Evolutionary conservation across 257 asterid genomes (phyloP), one percentile per base, ranked within the genome.

Genomic region (Thymus quinquecostatus): DNA sequence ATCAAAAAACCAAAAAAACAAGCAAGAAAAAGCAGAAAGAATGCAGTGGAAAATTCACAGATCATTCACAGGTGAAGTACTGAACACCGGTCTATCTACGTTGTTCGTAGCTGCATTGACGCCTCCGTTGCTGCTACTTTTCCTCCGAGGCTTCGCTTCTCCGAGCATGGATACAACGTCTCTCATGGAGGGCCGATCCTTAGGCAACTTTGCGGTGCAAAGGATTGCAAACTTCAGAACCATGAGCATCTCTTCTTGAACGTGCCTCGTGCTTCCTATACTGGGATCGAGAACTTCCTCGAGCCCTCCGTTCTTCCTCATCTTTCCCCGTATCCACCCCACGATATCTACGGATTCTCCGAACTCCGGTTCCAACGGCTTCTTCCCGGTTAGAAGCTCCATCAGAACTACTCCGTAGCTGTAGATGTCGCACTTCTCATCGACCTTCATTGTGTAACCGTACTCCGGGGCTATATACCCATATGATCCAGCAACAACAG

Each of bases 391-490:
- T 29, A 87, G 60, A 21, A 87, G 82, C 32, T 87, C 90, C 83
- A 87, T 77, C 6, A 87, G 81, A 4, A 85, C 85, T 10, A 87
- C 93, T 4, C 93, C 93, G 1, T 71, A 87, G 70, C 90, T 87
- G 71, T 87, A 87, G 27, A 85, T 67, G 29, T 85, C 93, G 3
- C 83, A 81, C 80, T 85, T 87, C 72, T 87, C 92, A 29, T 85
- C 87, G 1, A 87, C 87, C 71, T 81, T 83, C 62, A 83, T 44
- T 0, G 90, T 81, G 84, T 85, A 85, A 2, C 88, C 90, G 10
- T 87, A 87, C 62, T 87, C 90, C 5, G 95, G 95, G 9, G 95
- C 95, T 54, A 88, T 88, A 33, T 88, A 88, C 0, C 95, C 95
- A 64, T 82, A 88, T 32, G 95, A 88, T 66, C 95, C 95, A 1